Percentiles rank a stretch among this genome's conserved stretches.
These are phyloP conservation scores for Penicillium psychrosexuale DNA, from an alignment of 2,329 filamentous ascomycete genomes.

Conservation along the genomic window DNA sequence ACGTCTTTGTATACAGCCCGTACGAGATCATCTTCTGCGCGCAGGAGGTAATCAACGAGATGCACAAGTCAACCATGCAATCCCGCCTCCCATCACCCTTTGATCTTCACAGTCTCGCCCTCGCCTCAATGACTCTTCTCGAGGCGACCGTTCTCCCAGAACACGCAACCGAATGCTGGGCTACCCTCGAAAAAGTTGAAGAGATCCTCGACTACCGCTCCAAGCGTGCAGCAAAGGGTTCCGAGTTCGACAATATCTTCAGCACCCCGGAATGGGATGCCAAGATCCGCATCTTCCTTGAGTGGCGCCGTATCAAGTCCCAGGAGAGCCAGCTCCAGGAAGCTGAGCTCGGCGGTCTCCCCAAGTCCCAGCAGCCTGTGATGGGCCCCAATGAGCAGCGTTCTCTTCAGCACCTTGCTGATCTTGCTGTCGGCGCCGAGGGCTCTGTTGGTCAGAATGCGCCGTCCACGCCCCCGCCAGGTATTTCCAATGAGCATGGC, in stretches of 20 bases:
- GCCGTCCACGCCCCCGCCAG: slow-evolving; percentile 28
- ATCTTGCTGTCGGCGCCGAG: slow-evolving; percentile 44
- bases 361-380: slow-evolving; percentile 30
- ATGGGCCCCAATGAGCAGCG: slow-evolving; percentile 45
- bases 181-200: slow-evolving; percentile 50
- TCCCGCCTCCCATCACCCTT: slow-evolving; percentile 38
- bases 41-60: slow-evolving; percentile 40
- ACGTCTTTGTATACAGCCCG: slow-evolving; percentile 42
- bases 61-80: slow-evolving; percentile 35
- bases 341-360: slow-evolving; percentile 11
- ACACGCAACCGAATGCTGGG: slow-evolving; percentile 39
- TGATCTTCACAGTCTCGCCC: slow-evolving; percentile 41
- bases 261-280: slow-evolving; percentile 40
- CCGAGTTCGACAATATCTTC: slow-evolving; percentile 41
- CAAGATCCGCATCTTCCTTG: slow-evolving; percentile 42
- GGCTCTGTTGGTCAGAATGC: slow-evolving; percentile 34
- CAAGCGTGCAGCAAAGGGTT: slow-evolving; percentile 26
- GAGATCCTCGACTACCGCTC: slow-evolving; percentile 48
- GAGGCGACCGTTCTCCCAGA: slow-evolving; percentile 43
- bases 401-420: slow-evolving; percentile 44
- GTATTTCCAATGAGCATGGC: slow-evolving; percentile 25
- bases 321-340: slow-evolving; percentile 34
- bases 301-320: slow-evolving; percentile 36
- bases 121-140: slow-evolving; percentile 43
- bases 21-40: slow-evolving; percentile 43